phyloP scores from a whole-genome alignment of 306 rosid genomes.

The Acacia confusa region DNA sequence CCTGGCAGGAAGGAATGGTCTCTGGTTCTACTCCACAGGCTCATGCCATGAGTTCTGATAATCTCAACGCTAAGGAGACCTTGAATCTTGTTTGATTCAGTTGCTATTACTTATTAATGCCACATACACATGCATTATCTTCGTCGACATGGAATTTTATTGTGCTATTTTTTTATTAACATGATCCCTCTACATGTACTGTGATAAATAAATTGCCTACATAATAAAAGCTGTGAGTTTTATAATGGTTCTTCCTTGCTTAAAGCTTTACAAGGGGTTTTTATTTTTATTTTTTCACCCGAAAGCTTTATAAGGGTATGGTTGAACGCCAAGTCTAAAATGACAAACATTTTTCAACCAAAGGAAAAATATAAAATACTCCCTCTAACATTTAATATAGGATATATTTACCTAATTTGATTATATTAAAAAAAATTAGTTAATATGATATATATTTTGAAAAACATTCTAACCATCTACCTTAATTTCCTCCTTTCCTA shows the following conservation, averaged over 20 bases:
- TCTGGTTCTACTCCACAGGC: not conserved
- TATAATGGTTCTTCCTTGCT: too few species aligned
- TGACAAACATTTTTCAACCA: too few species aligned
- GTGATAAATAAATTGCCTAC: not conserved
- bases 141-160: not conserved
- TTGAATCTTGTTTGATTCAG: conserved; percentile 8
- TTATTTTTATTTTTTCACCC: too few species aligned
- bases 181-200: not conserved
- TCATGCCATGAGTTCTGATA: not conserved
- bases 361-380: too few species aligned
- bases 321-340: not conserved
- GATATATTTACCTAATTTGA: too few species aligned
- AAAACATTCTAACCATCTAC: too few species aligned
- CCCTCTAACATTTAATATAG: too few species aligned
- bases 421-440: too few species aligned
- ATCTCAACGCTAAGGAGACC: not conserved
- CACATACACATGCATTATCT: not conserved
- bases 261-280: too few species aligned
- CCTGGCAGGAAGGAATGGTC: not conserved
- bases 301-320: not conserved
- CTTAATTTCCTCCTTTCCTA: too few species aligned
- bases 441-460: too few species aligned
- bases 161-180: not conserved
- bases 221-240: not conserved
- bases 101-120: not conserved